phyloP scores from a whole-genome alignment of 169 alveolate species.

The Cryptosporidium bovis region DNA sequence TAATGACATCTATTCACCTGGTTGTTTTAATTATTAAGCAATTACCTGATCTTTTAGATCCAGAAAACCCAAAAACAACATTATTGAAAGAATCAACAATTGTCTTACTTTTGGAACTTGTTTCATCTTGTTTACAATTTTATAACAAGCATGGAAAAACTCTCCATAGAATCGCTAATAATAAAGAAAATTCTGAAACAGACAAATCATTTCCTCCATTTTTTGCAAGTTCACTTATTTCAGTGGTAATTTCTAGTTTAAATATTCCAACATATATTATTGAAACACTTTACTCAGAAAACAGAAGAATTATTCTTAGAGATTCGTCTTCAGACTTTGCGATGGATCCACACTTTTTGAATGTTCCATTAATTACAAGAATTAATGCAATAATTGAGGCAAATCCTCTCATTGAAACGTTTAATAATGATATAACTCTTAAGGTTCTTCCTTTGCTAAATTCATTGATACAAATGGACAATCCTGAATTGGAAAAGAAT shows the following conservation, averaged over 20 bases:
- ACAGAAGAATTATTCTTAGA: conserved; percentile 17
- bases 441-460: conserved; percentile 28
- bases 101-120: conserved; percentile 23
- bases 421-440: conserved; percentile 24
- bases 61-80: background rate
- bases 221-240: conserved; percentile 37
- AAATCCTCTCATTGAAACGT: conserved; percentile 11
- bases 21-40: conserved; percentile 32
- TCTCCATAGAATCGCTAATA: conserved; percentile 39
- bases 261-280: conserved; percentile 40
- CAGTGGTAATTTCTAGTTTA: conserved; percentile 35
- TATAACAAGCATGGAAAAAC: conserved; percentile 35
- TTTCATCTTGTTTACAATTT: conserved; percentile 51
- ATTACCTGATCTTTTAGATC: conserved; percentile 17
- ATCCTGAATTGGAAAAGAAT: conserved; percentile 11
- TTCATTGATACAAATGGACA: conserved; percentile 25
- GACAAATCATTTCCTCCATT: background rate
- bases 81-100: conserved; percentile 1
- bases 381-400: conserved; percentile 27
- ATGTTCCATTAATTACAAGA: conserved; percentile 50
- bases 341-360: background rate
- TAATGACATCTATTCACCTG: conserved; percentile 15
- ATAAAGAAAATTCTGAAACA: conserved; percentile 2
- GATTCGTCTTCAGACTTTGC: conserved; percentile 42
- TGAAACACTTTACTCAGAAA: conserved; percentile 27